Evolutionary conservation across 257 asterid genomes (phyloP).

Genomic region (Solanum gandarillasii): DNA sequence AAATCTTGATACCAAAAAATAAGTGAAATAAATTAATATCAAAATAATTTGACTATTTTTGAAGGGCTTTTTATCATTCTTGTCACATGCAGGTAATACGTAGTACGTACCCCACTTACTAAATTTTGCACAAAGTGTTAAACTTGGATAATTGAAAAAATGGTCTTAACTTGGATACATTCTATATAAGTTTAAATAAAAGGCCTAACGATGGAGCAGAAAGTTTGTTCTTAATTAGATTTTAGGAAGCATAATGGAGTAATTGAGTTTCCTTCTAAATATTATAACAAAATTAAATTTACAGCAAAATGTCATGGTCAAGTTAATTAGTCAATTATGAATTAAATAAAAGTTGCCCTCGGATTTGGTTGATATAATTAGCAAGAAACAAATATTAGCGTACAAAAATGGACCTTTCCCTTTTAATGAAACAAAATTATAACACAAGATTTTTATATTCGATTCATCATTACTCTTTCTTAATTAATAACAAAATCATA

Average conservation of each 20-base stretch:
- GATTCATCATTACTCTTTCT: not conserved
- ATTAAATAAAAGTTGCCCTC: not conserved
- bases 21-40: not conserved
- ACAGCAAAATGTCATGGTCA: not conserved
- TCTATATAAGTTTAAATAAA: not conserved
- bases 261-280: not conserved
- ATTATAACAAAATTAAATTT: not conserved
- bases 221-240: not conserved
- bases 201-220: not conserved
- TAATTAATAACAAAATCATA: not conserved
- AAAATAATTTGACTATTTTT: not conserved
- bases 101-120: not conserved
- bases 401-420: not conserved
- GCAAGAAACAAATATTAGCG: not conserved
- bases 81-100: not conserved
- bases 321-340: not conserved
- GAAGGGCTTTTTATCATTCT: not conserved
- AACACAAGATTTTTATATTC: not conserved
- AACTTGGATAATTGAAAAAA: not conserved
- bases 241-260: not conserved
- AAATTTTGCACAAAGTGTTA: not conserved
- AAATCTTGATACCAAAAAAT: not conserved
- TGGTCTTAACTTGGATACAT: not conserved
- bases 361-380: not conserved
- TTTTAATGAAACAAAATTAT: not conserved